phyloP scores from a whole-genome alignment of 495 filamentous ascomycete genomes.

The Annulohypoxylon maeteangense region DNA sequence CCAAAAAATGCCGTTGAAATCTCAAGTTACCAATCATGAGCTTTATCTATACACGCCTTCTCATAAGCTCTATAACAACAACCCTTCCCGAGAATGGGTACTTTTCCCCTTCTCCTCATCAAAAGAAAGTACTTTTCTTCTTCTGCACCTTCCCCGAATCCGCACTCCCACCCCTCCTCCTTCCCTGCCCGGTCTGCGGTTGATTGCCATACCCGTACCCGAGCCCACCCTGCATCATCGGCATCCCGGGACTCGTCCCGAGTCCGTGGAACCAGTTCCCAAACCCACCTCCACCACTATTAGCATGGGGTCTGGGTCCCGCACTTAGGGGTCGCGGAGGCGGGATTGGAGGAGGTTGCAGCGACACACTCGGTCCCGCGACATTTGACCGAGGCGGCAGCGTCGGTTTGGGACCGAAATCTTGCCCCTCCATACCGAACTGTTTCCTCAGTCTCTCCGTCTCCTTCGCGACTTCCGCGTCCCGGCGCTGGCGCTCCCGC shows the following conservation, averaged over 20 bases:
- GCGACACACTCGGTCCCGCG: slow-evolving; percentile 29
- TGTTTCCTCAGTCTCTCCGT: slow-evolving; percentile 80
- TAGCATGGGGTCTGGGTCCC: slow-evolving; percentile 46
- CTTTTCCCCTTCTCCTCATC: not conserved
- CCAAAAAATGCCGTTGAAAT: not conserved
- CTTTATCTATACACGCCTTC: not conserved
- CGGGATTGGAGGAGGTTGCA: slow-evolving; percentile 45
- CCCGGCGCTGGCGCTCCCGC: slow-evolving; percentile 68
- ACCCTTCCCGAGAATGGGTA: not conserved
- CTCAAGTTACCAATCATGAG: not conserved
- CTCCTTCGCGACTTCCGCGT: slow-evolving; percentile 82
- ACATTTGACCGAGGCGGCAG: slow-evolving; percentile 42
- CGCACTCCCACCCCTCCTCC: slow-evolving; percentile 38
- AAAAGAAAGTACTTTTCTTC: slow-evolving; percentile 50
- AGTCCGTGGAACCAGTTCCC: slow-evolving; percentile 41
- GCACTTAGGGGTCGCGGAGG: slow-evolving; percentile 57
- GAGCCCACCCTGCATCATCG: slow-evolving; percentile 1
- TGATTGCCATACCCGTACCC: slow-evolving; percentile 15
- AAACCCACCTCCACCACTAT: slow-evolving; percentile 19
- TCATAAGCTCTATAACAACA: not conserved
- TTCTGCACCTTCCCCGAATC: slow-evolving; percentile 41
- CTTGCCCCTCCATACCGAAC: slow-evolving; percentile 70
- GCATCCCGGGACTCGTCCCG: slow-evolving; percentile 12
- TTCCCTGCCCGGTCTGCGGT: slow-evolving; percentile 6
- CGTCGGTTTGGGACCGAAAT: slow-evolving; percentile 43